phyloP scores from a whole-genome alignment of 495 filamentous ascomycete genomes.

The Tuber borchii region DNA sequence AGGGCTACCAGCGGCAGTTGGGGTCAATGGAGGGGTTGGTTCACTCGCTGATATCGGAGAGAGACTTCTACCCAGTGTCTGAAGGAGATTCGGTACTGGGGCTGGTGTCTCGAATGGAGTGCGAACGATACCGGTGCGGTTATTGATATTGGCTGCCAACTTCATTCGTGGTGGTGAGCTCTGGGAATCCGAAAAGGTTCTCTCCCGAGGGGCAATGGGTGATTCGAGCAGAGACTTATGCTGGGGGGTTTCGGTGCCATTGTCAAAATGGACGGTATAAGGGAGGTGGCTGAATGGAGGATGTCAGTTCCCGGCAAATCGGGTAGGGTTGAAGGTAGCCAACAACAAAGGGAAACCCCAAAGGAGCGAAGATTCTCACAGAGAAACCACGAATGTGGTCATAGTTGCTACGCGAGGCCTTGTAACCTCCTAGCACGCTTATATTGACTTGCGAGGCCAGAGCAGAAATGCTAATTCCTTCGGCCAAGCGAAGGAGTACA shows the following conservation, averaged over 20 bases:
- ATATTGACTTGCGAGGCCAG: slow-evolving; percentile 23
- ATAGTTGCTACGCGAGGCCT: slow-evolving; percentile 48
- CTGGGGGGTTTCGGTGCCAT: slow-evolving; percentile 43
- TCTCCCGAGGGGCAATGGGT: slow-evolving; percentile 24
- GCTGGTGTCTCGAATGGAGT: slow-evolving; percentile 32
- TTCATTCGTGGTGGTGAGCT: slow-evolving; percentile 38
- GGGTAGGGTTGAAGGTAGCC: slow-evolving; percentile 13
- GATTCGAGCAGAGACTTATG: slow-evolving; percentile 36
- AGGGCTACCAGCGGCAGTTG: slow-evolving; percentile 42
- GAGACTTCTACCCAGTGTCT: slow-evolving; percentile 41
- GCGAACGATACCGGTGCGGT: background rate
- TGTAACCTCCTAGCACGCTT: slow-evolving; percentile 12
- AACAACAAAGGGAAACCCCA: slow-evolving; percentile 5
- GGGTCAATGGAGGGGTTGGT: slow-evolving; percentile 41
- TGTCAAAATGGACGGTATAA: slow-evolving; percentile 72
- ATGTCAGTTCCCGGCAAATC: slow-evolving; percentile 19
- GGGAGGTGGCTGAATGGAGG: slow-evolving; percentile 65
- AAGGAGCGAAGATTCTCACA: slow-evolving; percentile 53
- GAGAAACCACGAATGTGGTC: slow-evolving; percentile 77
- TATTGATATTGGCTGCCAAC: background rate
- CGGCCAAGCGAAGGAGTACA: slow-evolving; percentile 1
- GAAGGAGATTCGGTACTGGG: slow-evolving; percentile 41
- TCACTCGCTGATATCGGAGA: slow-evolving; percentile 47
- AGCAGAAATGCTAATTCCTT: background rate
- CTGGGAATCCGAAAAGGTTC: slow-evolving; percentile 44